These are phyloP conservation scores for Chrysophaeum taylorii DNA, from an alignment of 352 stramenopile genomes.

Conservation along the genomic window DNA sequence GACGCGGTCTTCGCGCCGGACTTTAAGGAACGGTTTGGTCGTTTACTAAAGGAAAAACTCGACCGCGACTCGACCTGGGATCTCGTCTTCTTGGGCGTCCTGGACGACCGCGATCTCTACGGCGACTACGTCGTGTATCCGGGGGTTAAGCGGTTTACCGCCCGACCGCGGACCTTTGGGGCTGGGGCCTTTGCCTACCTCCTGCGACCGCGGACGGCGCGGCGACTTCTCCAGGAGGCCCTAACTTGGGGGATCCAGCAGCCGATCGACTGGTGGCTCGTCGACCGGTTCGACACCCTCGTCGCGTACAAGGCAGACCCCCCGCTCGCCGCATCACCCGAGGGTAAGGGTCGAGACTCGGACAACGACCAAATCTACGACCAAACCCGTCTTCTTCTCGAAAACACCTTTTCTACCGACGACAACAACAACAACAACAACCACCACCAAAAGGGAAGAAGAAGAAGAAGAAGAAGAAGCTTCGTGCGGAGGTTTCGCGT, in stretches of 20 bases:
- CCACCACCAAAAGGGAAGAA: too few relatives aligned
- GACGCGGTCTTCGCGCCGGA: constrained; percentile 14
- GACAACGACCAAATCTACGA: constrained; percentile 20
- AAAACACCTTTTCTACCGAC: too few relatives aligned
- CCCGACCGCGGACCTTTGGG: constrained; percentile 1
- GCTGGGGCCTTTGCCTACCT: constrained; percentile 19
- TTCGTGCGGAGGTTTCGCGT: not conserved
- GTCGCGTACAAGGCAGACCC: constrained; percentile 16
- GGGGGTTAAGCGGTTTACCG: constrained; percentile 11
- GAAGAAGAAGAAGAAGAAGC: not conserved
- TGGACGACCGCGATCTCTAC: constrained; percentile 25
- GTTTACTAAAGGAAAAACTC: not conserved
- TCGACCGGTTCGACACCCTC: constrained; percentile 15
- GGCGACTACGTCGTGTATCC: constrained; percentile 10
- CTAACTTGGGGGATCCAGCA: constrained; percentile 9
- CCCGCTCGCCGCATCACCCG: constrained; percentile 1
- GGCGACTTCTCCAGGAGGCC: not conserved
- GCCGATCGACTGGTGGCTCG: constrained; percentile 23
- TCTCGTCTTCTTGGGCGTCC: constrained; percentile 14
- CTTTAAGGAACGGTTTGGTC: too few relatives aligned
- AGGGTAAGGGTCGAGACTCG: constrained; percentile 16
- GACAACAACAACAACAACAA: too few relatives aligned
- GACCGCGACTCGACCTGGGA: constrained; percentile 17
- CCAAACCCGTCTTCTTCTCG: constrained; percentile 10
- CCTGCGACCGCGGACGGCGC: constrained; percentile 10